Evolutionary conservation across 345 rosid species (phyloP).

Genomic region (Salix dunnii): DNA sequence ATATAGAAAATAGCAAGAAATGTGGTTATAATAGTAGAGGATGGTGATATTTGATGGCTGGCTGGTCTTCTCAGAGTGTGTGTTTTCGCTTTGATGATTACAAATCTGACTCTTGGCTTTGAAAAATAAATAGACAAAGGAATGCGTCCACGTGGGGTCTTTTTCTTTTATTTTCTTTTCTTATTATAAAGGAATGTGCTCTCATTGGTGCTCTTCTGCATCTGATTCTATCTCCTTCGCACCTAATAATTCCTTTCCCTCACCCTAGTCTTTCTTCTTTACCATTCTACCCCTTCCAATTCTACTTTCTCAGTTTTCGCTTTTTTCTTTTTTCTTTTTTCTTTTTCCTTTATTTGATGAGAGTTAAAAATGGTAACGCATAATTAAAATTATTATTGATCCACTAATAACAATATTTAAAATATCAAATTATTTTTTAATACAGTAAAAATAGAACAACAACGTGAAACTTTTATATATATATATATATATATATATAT

Average conservation of each 20-base stretch:
- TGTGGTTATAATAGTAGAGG: background rate
- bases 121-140: slow-evolving; percentile 15
- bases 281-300: background rate
- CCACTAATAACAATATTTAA: no score
- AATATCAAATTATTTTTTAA: no score
- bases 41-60: background rate
- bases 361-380: no score
- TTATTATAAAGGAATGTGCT: background rate
- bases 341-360: no score
- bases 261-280: background rate
- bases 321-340: no score
- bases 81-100: background rate
- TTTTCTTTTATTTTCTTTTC: background rate
- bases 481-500: no score
- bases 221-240: background rate
- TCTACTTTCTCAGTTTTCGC: background rate
- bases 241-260: background rate
- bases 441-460: no score
- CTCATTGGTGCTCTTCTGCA: background rate
- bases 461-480: no score
- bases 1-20: background rate
- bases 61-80: background rate
- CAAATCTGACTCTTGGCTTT: background rate
- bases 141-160: background rate
- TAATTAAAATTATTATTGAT: no score